Evolutionary conservation across 306 rosid genomes (phyloP).

Genomic region (Abrus precatorius): DNA sequence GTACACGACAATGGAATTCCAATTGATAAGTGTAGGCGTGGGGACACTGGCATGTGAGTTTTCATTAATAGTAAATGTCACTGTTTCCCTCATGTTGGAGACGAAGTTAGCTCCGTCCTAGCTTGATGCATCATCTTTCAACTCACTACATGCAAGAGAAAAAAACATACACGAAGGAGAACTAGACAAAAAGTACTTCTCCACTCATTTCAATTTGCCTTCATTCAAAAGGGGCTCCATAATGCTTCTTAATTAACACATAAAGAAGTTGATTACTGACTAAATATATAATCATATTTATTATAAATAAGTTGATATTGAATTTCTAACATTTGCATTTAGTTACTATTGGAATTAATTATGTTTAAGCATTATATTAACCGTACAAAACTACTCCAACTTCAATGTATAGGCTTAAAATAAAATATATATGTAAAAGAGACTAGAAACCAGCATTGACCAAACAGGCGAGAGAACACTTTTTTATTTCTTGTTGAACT

Average conservation of each 20-base stretch:
- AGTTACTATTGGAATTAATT: background rate
- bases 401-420: background rate
- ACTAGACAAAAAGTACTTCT: conserved; percentile 31
- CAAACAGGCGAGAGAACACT: background rate
- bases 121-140: conserved; percentile 45
- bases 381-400: background rate
- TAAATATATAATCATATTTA: background rate
- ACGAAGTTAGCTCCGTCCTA: conserved; percentile 31
- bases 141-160: conserved; percentile 30
- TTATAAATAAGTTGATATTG: background rate
- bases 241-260: background rate
- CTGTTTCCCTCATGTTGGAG: conserved; percentile 42
- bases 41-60: conserved; percentile 55
- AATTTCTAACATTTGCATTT: background rate
- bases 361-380: background rate
- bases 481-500: background rate
- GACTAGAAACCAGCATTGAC: background rate
- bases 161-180: conserved; percentile 18
- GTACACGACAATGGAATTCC: conserved; percentile 27
- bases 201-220: conserved; percentile 33
- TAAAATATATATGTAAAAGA: background rate
- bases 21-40: background rate
- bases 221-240: conserved; percentile 1
- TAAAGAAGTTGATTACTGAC: background rate
- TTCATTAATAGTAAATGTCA: conserved; percentile 42